Percentiles rank a stretch among this genome's conserved stretches.
Conservation (phyloP, 2,329 filamentous ascomycete species). For the Colletotrichum lupini region DNA sequence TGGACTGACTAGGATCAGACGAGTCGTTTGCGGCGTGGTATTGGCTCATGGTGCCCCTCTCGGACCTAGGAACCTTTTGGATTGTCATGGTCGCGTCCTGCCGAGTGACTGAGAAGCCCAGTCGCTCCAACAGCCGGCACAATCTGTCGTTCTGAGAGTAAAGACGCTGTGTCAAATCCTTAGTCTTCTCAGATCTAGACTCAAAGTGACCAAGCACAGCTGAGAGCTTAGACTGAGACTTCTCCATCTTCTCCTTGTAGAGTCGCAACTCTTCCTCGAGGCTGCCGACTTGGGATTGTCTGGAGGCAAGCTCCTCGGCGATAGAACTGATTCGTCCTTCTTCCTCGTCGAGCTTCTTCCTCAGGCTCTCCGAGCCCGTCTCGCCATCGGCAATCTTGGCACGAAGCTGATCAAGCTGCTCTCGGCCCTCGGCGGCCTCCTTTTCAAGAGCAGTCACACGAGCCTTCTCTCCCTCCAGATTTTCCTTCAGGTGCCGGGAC, state of each 20-base stretch:
- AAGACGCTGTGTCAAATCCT: constrained; percentile 85
- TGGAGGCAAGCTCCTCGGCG: constrained; percentile 76
- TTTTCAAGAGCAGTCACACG: constrained; percentile 64
- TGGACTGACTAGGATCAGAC: constrained; percentile 60
- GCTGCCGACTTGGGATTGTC: constrained; percentile 79
- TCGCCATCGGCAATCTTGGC: constrained; percentile 83
- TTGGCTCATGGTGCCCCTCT: constrained; percentile 58
- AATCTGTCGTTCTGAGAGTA: constrained; percentile 88
- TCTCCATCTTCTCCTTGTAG: constrained; percentile 73
- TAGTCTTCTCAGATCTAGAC: constrained; percentile 77
- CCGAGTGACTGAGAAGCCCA: constrained; percentile 85
- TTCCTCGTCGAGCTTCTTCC: constrained; percentile 79
- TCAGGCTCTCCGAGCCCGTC: constrained; percentile 82
- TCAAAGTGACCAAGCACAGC: constrained; percentile 70
- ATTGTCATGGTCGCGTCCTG: constrained; percentile 80
- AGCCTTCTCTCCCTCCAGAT: constrained; percentile 63
- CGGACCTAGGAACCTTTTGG: constrained; percentile 74
- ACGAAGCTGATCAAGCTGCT: constrained; percentile 76
- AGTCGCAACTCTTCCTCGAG: constrained; percentile 80
- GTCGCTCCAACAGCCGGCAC: constrained; percentile 83
- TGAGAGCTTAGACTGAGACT: constrained; percentile 63
- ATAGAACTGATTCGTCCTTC: constrained; percentile 77
- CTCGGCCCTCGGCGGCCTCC: constrained; percentile 72
- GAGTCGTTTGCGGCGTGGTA: constrained; percentile 68
- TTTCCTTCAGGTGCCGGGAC: constrained; percentile 64